Evolutionary conservation across 306 rosid genomes (phyloP).

Genomic region (Inga oerstediana): DNA sequence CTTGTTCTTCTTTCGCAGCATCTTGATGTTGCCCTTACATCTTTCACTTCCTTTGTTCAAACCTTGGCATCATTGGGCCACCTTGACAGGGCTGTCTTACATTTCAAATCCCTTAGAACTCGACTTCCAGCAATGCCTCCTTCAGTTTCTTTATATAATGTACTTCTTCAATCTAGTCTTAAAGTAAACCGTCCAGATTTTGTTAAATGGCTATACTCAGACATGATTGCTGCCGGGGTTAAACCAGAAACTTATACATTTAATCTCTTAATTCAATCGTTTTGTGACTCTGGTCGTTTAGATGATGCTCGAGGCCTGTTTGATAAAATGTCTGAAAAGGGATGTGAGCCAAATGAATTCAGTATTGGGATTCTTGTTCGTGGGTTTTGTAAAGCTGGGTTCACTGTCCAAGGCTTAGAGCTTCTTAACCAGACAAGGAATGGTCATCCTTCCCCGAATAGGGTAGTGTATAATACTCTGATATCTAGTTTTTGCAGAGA

Average conservation of each 20-base stretch:
- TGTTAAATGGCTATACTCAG: slow-evolving; percentile 68
- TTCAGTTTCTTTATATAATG: slow-evolving; percentile 57
- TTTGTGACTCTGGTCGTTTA: slow-evolving; percentile 60
- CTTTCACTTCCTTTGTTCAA: slow-evolving; percentile 47
- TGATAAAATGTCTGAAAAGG: slow-evolving; percentile 79
- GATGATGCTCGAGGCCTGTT: slow-evolving; percentile 69
- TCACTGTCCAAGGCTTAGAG: slow-evolving; percentile 46
- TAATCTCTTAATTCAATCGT: slow-evolving; percentile 58
- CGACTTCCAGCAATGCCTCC: slow-evolving; percentile 58
- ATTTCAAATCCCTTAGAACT: slow-evolving; percentile 65
- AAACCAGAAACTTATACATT: slow-evolving; percentile 77
- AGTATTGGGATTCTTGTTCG: slow-evolving; percentile 78
- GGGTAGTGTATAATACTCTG: slow-evolving; percentile 76
- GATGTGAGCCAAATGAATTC: slow-evolving; percentile 74
- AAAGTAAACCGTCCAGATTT: slow-evolving; percentile 42
- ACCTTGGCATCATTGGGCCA: slow-evolving; percentile 52
- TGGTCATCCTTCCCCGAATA: slow-evolving; percentile 42
- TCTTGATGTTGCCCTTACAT: slow-evolving; percentile 50
- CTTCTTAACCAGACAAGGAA: slow-evolving; percentile 47
- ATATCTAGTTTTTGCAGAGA: slow-evolving; percentile 70
- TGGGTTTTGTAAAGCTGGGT: slow-evolving; percentile 75
- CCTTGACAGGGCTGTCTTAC: slow-evolving; percentile 51
- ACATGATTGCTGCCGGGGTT: slow-evolving; percentile 68
- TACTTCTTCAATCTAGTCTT: slow-evolving; percentile 59
- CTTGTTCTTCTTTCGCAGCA: slow-evolving; percentile 50